A percentile compares a stretch with the other conserved stretches of the same genome.
Conservation (phyloP, 352 stramenopile species). For the Globisporangium nodosum region DNA sequence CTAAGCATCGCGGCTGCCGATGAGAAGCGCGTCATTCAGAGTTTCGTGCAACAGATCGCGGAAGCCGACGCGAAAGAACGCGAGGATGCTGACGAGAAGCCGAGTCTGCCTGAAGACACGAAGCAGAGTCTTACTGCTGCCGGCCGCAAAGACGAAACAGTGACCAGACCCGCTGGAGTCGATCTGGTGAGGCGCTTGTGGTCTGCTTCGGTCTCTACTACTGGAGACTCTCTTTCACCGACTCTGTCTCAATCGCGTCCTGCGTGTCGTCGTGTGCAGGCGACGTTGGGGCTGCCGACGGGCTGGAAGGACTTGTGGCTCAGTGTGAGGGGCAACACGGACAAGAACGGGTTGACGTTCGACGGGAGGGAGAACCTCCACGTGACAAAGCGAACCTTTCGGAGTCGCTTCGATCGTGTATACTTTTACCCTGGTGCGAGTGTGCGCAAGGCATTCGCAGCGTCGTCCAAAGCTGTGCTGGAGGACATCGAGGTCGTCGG, state of each 20-base stretch:
- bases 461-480: conserved; percentile 19
- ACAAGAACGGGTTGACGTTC: conserved; percentile 74
- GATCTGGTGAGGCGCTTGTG: conserved; percentile 15
- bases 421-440: conserved; percentile 42
- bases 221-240: background rate
- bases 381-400: conserved; percentile 54
- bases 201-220: background rate
- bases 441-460: conserved; percentile 5
- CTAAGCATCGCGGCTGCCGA: conserved; percentile 20
- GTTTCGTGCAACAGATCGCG: background rate
- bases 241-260: background rate
- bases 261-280: conserved; percentile 3
- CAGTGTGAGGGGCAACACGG: conserved; percentile 51
- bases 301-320: conserved; percentile 74
- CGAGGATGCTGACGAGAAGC: conserved; percentile 6
- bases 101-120: background rate
- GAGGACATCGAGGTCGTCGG: conserved; percentile 54
- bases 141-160: background rate
- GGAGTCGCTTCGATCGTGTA: conserved; percentile 70
- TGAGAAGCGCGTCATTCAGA: conserved; percentile 38
- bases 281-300: conserved; percentile 40
- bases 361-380: conserved; percentile 55
- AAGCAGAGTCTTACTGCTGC: background rate
- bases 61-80: background rate
- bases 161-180: conserved; percentile 2